phyloP scores from a whole-genome alignment of 1,284 basidiomycete species.

The Lignosus rhinocerotis region DNA sequence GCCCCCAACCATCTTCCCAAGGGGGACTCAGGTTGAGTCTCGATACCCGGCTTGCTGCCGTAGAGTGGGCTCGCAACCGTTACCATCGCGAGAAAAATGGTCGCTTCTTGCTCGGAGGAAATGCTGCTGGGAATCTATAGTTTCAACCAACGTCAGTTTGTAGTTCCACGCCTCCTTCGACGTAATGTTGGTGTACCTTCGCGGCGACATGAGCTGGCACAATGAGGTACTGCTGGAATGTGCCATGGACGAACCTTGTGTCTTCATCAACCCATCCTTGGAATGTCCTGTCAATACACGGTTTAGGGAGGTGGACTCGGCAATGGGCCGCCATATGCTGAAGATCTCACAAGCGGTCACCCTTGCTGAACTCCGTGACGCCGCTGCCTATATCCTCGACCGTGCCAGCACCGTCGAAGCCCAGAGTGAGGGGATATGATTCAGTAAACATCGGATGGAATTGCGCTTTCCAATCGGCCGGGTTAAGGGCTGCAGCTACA shows the following conservation, averaged over 20 bases:
- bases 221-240: conserved; percentile 39
- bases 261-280: background rate
- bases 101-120: conserved; percentile 31
- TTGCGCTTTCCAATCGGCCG: background rate
- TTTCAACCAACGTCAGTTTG: background rate
- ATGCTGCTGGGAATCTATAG: conserved; percentile 29
- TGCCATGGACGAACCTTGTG: conserved; percentile 44
- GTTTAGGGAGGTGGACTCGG: conserved; percentile 3
- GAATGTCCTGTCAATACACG: background rate
- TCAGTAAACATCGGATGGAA: background rate
- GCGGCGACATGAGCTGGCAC: background rate
- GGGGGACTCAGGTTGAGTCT: conserved; percentile 24
- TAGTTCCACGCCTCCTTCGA: background rate
- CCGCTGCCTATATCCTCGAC: background rate
- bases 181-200: background rate
- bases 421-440: background rate
- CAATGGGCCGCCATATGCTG: background rate
- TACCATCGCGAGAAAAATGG: conserved; percentile 29
- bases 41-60: conserved; percentile 6
- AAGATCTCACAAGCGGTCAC: conserved; percentile 1
- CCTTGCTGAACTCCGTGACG: background rate
- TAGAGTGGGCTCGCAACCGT: conserved; percentile 31
- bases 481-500: background rate
- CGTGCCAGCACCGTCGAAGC: background rate
- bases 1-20: conserved; percentile 15